Conservation (phyloP, 371 early-diverging fungal genomes). For the Entomophthora muscae region DNA sequence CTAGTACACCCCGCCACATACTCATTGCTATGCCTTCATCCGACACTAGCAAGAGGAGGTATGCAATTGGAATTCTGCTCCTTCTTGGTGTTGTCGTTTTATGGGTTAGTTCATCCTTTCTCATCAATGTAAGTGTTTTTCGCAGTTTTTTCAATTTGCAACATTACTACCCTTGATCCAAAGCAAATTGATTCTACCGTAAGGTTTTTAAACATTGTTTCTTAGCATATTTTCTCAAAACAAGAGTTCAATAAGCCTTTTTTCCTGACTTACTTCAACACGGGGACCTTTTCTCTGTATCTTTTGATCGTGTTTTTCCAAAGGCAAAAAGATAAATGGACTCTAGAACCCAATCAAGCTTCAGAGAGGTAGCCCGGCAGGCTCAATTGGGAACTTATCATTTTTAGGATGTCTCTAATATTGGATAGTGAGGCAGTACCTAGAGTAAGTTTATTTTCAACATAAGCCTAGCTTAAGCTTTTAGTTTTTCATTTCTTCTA, state of each 20-base stretch:
- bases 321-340: not conserved
- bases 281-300: constrained; percentile 58
- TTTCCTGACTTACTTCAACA: constrained; percentile 60
- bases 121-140: constrained; percentile 37
- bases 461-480: not conserved
- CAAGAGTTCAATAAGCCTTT: constrained; percentile 48
- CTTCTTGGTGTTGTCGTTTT: constrained; percentile 53
- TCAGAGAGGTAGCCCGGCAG: not conserved
- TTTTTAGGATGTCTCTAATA: not conserved
- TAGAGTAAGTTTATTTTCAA: not conserved
- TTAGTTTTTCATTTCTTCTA: too few relatives aligned
- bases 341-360: not conserved
- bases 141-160: not conserved
- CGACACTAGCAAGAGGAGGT: constrained; percentile 15
- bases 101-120: constrained; percentile 70
- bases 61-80: constrained; percentile 34
- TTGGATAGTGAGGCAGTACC: not conserved
- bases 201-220: not conserved
- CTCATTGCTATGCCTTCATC: too few relatives aligned
- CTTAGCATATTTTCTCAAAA: constrained; percentile 7
- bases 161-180: too few relatives aligned
- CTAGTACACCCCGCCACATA: too few relatives aligned
- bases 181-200: too few relatives aligned
- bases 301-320: constrained; percentile 22
- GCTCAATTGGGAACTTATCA: too few relatives aligned